Base-by-base conservation (phyloP, 2,329 filamentous ascomycete genomes). In the Ophiostoma angusticollis region DNA sequence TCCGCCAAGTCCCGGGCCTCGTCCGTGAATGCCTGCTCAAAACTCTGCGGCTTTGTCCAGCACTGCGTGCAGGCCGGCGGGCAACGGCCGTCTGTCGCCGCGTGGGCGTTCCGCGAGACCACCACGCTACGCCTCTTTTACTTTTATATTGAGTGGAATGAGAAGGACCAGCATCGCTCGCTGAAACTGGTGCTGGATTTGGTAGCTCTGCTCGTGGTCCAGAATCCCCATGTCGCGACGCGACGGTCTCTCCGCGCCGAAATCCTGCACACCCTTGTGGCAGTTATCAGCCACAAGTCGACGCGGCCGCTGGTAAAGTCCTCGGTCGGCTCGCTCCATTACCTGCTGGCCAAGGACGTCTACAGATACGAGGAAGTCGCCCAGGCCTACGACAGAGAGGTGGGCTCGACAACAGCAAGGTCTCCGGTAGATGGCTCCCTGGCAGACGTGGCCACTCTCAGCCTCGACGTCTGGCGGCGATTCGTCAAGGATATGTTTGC, bases 281-380 rank as follows among this genome's bases (percentile, higher is more conserved):
- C 70, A 2, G 72, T 79, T 12, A 67, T 83, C 30, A 65, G 68
- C 17, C 68, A 72, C 41, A 65, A 72, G 43, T 74, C 74, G 24
- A 65, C 74, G 13, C 76, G 72, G 46, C 70, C 76, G 9, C 64
- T 78, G 37, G 74, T 77, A 29, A 84, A 84, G 53, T 80, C 80
- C 25, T 73, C 78, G 6, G 69, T 85, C 44, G 77, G 78, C 50
- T 71, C 71, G 13, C 59, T 84, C 27, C 75, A 80, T 34, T 69
- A 78, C 49, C 70, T 85, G 41, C 52, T 85, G 4, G 60, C 65
- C 34, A 84, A 81, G 53, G 60, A 63, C 2, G 62, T 78, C 11
- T 57, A 80, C 19, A 61, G 59, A 49, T 49, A 69, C 40, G 52
- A 61, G 40, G 59, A 72, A 42, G 55, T 74, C 23, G 54, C 59